Conservation (phyloP, 1,284 basidiomycete species). For the Ceratobasidium sp. region DNA sequence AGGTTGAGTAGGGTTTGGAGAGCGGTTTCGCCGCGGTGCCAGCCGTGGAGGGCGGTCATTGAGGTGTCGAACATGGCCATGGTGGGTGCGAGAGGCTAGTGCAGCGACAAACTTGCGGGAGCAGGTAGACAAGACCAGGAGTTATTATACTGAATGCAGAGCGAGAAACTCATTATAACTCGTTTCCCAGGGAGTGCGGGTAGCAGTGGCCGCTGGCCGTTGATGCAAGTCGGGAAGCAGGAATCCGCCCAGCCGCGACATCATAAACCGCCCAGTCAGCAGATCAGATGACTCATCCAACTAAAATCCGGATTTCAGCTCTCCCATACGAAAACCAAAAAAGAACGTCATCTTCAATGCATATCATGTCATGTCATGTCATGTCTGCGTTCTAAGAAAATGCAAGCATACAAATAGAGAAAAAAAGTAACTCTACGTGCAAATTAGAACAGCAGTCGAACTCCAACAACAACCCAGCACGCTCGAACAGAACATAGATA, state of each 20-base stretch:
- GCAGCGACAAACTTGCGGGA: too few relatives aligned
- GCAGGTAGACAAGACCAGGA: neutral
- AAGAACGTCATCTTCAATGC: too few relatives aligned
- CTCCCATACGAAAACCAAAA: too few relatives aligned
- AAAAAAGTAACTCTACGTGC: neutral
- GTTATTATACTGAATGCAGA: neutral
- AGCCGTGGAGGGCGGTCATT: constrained; percentile 57
- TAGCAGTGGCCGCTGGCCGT: neutral
- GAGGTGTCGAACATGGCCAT: constrained; percentile 31
- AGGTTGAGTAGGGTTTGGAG: constrained; percentile 59
- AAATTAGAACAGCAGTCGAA: neutral
- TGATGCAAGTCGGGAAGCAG: neutral
- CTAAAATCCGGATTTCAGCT: neutral
- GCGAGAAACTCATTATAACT: too few relatives aligned
- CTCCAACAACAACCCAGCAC: neutral
- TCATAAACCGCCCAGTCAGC: neutral
- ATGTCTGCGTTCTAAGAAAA: too few relatives aligned
- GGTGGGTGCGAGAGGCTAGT: neutral
- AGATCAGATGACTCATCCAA: neutral
- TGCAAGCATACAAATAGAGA: neutral
- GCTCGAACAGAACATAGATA: neutral
- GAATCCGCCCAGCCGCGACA: neutral
- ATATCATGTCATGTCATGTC: too few relatives aligned
- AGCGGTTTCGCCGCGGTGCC: constrained; percentile 63
- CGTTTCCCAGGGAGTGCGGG: neutral